Evolutionary conservation across 352 stramenopile genomes (phyloP).

Genomic region (Phytophthora sp.): DNA sequence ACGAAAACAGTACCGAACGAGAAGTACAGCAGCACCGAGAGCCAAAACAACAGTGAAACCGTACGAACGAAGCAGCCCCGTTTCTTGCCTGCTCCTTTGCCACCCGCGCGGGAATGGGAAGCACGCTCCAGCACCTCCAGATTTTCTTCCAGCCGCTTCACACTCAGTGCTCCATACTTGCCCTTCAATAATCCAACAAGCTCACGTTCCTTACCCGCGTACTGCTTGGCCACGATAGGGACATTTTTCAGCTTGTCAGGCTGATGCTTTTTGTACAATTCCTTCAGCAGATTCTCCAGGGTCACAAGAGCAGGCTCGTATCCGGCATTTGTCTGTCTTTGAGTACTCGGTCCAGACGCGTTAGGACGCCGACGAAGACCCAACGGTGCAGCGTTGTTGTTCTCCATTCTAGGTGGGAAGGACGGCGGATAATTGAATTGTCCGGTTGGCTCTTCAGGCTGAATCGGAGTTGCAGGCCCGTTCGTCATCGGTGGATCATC

Average conservation of each 20-base stretch:
- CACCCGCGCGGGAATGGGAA: constrained; percentile 5
- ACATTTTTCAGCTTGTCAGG: constrained; percentile 76
- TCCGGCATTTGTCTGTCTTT: constrained; percentile 4
- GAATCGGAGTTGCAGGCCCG: constrained; percentile 4
- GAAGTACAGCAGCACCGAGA: constrained; percentile 33
- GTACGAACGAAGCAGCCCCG: constrained; percentile 35
- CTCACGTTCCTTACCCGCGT: constrained; percentile 68
- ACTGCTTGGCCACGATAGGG: constrained; percentile 55
- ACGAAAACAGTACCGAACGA: constrained; percentile 36
- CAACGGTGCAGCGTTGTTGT: constrained; percentile 12
- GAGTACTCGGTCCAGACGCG: constrained; percentile 2
- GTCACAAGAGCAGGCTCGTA: constrained; percentile 36
- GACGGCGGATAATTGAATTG: constrained; percentile 6
- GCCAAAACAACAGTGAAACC: constrained; percentile 40
- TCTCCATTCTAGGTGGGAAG: constrained; percentile 5
- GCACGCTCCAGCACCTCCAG: constrained; percentile 46
- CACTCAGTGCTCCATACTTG: constrained; percentile 78
- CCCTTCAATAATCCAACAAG: constrained; percentile 60
- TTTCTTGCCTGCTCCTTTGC: constrained; percentile 25
- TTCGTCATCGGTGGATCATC: constrained; percentile 8
- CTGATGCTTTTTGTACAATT: constrained; percentile 81
- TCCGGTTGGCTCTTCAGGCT: constrained; percentile 1
- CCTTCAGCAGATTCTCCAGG: constrained; percentile 58
- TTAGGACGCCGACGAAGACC: constrained; percentile 34
- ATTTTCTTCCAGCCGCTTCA: constrained; percentile 74